phyloP scores from a whole-genome alignment of 257 asterid genomes.

The Solanum clarkiae region DNA sequence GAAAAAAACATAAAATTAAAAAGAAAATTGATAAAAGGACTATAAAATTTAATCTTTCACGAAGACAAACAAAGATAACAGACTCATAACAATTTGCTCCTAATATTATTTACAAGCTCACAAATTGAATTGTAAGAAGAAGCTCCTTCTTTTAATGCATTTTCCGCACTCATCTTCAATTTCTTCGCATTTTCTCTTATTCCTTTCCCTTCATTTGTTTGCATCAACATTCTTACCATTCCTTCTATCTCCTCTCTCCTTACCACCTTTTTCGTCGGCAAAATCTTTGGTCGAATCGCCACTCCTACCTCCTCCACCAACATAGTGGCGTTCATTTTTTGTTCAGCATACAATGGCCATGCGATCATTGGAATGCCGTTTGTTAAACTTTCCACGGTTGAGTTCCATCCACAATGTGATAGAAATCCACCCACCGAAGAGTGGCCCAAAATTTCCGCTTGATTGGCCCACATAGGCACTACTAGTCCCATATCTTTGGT shows the following conservation, averaged over 20 bases:
- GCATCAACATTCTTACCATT: background rate
- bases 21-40: too few relatives aligned
- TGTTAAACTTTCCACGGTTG: background rate
- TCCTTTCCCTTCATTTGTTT: background rate
- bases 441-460: background rate
- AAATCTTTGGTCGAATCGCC: background rate
- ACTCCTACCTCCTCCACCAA: background rate
- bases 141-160: background rate
- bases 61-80: background rate
- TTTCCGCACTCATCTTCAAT: background rate
- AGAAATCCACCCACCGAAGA: background rate
- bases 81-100: background rate
- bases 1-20: too few relatives aligned
- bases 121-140: constrained; percentile 5
- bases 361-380: background rate
- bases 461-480: background rate
- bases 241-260: background rate
- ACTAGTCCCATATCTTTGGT: background rate
- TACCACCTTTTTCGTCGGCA: background rate
- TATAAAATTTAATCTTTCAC: too few relatives aligned
- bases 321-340: background rate
- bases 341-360: background rate
- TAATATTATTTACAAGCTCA: background rate
- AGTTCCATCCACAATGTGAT: background rate
- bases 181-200: background rate